phyloP scores from a whole-genome alignment of 2,329 filamentous ascomycete genomes.

The Chrysoporthe puriensis region DNA sequence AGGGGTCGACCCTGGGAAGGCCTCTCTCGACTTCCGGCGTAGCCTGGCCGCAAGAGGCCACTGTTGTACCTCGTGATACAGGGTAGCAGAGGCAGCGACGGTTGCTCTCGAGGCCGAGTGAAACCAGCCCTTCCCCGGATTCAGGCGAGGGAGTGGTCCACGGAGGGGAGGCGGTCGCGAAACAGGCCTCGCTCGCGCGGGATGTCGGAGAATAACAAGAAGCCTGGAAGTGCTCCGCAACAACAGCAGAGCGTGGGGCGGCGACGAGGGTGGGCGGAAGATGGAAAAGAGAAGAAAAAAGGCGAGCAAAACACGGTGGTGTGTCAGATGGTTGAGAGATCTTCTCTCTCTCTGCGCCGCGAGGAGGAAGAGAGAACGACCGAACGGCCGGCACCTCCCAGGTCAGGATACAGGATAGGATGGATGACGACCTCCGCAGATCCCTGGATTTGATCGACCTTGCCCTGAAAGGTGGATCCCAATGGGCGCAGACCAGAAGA shows the following conservation, averaged over 20 bases:
- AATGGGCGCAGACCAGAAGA: constrained; percentile 18
- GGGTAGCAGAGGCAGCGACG: constrained; percentile 11
- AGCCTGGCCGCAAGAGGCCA: constrained; percentile 1
- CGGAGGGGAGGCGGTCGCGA: constrained; percentile 13
- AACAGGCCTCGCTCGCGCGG: background rate
- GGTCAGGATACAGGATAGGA: constrained; percentile 20
- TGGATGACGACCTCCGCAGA: constrained; percentile 12
- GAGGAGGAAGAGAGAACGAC: background rate
- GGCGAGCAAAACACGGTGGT: background rate
- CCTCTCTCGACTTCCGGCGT: background rate
- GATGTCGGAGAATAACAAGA: background rate
- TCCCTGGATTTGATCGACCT: constrained; percentile 20
- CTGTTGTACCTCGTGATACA: constrained; percentile 7
- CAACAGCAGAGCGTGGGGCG: background rate
- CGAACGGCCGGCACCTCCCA: background rate
- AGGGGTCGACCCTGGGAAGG: constrained; percentile 8
- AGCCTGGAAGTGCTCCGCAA: constrained; percentile 1
- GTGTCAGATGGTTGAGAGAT: background rate
- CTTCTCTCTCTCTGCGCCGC: background rate
- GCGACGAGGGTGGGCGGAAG: background rate
- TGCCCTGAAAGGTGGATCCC: constrained; percentile 27
- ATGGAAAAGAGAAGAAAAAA: background rate
- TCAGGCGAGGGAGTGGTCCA: constrained; percentile 4
- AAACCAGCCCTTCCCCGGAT: constrained; percentile 9
- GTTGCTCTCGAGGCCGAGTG: constrained; percentile 5